Evolutionary conservation across 495 filamentous ascomycete species (phyloP).

Genomic region (Cercophora samala): DNA sequence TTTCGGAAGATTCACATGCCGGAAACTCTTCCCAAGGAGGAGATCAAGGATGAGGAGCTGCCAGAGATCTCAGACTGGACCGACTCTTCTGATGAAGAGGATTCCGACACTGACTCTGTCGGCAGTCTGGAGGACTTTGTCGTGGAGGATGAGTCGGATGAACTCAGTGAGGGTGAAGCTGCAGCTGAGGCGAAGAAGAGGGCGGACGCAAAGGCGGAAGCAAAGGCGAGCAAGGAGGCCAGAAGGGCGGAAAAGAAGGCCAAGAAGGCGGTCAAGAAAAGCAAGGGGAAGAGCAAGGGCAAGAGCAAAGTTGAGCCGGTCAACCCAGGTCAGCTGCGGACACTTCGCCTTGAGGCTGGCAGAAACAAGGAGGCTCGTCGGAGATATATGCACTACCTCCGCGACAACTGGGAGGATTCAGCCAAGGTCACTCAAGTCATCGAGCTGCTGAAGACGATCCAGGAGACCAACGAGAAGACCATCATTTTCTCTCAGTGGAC

Average conservation of each 20-base stretch:
- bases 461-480: slow-evolving; percentile 63
- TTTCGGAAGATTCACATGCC: slow-evolving; percentile 76
- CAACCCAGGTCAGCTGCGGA: slow-evolving; percentile 28
- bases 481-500: slow-evolving; percentile 95
- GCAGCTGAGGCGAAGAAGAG: slow-evolving; percentile 10
- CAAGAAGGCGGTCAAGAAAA: slow-evolving; percentile 26
- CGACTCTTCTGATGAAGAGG: slow-evolving; percentile 28
- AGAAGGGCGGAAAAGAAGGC: slow-evolving; percentile 13
- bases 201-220: slow-evolving; percentile 3
- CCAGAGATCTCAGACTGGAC: slow-evolving; percentile 36
- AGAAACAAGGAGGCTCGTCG: slow-evolving; percentile 60
- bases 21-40: slow-evolving; percentile 28
- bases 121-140: slow-evolving; percentile 7
- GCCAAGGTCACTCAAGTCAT: slow-evolving; percentile 76
- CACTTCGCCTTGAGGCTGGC: slow-evolving; percentile 52
- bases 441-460: slow-evolving; percentile 55
- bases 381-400: slow-evolving; percentile 62
- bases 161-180: slow-evolving; percentile 10
- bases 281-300: slow-evolving; percentile 31
- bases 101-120: slow-evolving; percentile 13
- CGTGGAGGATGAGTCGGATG: slow-evolving; percentile 24
- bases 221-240: slow-evolving; percentile 1
- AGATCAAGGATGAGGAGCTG: slow-evolving; percentile 1
- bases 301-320: slow-evolving; percentile 27
- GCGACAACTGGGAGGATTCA: slow-evolving; percentile 66